Percentiles rank a stretch among this genome's conserved stretches.
Conservation (phyloP, 2,329 filamentous ascomycete species). For the Penicillium griseofulvum region DNA sequence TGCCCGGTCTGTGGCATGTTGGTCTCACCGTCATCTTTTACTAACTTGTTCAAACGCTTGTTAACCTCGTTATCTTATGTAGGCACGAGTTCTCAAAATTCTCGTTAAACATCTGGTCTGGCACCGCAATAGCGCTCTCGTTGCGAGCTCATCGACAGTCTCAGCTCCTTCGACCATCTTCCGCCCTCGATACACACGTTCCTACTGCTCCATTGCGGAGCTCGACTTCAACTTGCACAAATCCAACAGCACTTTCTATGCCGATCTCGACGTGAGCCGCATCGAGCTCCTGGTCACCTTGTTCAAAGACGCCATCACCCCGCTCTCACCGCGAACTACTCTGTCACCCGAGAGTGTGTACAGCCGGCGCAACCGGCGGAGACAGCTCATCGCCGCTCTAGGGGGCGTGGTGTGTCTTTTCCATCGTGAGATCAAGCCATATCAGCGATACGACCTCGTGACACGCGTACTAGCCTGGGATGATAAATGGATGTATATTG, state of each 20-base stretch:
- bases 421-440: constrained; percentile 3
- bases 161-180: neutral
- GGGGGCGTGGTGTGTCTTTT: constrained; percentile 3
- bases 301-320: neutral
- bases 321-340: neutral
- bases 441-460: neutral
- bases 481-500: constrained; percentile 7
- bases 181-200: neutral
- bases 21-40: neutral
- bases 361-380: neutral
- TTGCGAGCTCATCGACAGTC: neutral
- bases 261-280: constrained; percentile 4
- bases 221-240: constrained; percentile 6
- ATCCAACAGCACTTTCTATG: constrained; percentile 5
- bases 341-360: neutral
- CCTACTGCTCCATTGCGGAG: neutral
- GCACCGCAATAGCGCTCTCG: neutral
- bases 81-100: neutral
- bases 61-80: neutral
- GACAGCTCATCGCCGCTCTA: neutral
- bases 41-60: neutral
- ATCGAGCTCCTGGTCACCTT: neutral
- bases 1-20: constrained; percentile 1
- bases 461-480: constrained; percentile 6
- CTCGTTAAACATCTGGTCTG: neutral